Evolutionary conservation across 2,329 filamentous ascomycete species (phyloP).

Genomic region (Epichloe bromicola): DNA sequence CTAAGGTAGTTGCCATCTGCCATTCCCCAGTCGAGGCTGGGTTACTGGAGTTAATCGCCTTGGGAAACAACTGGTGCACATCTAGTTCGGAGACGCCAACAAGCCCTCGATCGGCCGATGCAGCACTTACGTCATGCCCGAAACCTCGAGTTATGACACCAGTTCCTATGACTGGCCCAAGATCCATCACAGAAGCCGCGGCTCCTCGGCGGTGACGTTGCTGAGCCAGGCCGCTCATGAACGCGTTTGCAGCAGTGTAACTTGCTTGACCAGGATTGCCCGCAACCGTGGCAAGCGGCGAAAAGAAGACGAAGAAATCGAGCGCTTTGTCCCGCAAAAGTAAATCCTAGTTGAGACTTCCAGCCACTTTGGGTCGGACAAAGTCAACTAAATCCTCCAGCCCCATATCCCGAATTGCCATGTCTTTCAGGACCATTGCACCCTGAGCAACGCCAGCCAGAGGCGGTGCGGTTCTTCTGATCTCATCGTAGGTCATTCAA

Average conservation of each 20-base stretch:
- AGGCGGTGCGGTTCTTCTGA: slow-evolving; percentile 15
- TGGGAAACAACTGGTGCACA: slow-evolving; percentile 18
- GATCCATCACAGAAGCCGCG: slow-evolving; percentile 23
- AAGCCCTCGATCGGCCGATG: background rate
- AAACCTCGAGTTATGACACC: slow-evolving; percentile 14
- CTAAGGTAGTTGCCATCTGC: background rate
- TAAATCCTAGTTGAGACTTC: slow-evolving; percentile 18
- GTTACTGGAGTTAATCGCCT: slow-evolving; percentile 10
- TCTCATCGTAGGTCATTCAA: slow-evolving; percentile 3
- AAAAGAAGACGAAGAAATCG: slow-evolving; percentile 27
- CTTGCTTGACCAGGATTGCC: slow-evolving; percentile 27
- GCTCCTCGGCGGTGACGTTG: slow-evolving; percentile 24
- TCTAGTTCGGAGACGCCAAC: slow-evolving; percentile 17
- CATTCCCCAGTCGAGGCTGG: background rate
- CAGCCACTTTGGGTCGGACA: slow-evolving; percentile 22
- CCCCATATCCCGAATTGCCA: slow-evolving; percentile 16
- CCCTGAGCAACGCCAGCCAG: slow-evolving; percentile 30
- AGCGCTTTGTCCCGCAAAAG: slow-evolving; percentile 16
- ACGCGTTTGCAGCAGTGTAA: slow-evolving; percentile 33
- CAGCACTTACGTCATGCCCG: background rate
- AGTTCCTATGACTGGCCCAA: slow-evolving; percentile 24
- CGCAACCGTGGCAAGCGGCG: slow-evolving; percentile 15
- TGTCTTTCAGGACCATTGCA: slow-evolving; percentile 30
- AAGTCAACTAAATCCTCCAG: slow-evolving; percentile 12
- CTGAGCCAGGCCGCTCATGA: slow-evolving; percentile 24